Conservation (phyloP, 768 basidiomycete genomes). For the Mycena pura region DNA sequence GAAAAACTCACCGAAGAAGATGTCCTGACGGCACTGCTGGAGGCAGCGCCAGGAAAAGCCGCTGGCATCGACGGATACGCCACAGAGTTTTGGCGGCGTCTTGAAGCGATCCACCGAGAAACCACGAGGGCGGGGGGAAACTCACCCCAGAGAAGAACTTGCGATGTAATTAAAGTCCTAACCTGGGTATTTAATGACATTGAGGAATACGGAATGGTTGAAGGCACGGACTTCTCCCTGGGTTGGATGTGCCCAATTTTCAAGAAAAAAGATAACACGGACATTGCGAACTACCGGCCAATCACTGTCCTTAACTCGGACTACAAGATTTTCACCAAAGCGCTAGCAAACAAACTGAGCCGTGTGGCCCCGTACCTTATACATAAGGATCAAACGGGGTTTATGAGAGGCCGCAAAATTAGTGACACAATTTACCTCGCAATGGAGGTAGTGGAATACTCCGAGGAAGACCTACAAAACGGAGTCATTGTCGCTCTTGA, state of each 20-base stretch:
- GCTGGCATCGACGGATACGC: not conserved
- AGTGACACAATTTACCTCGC: slow-evolving; percentile 29
- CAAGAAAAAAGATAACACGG: too few species aligned
- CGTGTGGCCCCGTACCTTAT: not conserved
- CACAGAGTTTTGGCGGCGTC: not conserved
- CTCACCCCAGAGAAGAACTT: not conserved
- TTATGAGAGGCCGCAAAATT: slow-evolving; percentile 28
- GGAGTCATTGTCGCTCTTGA: slow-evolving; percentile 5
- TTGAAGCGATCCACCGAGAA: not conserved
- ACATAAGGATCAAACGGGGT: slow-evolving; percentile 33
- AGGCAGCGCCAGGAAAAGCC: not conserved
- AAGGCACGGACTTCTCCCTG: not conserved
- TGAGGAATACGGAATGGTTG: not conserved
- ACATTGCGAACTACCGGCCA: slow-evolving; percentile 28
- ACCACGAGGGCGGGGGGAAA: not conserved
- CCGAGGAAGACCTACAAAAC: slow-evolving; percentile 13
- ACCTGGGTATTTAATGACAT: not conserved
- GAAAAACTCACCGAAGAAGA: not conserved
- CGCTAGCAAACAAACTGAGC: slow-evolving; percentile 5
- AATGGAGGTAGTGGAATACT: slow-evolving; percentile 10
- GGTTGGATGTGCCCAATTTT: not conserved
- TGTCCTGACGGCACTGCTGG: not conserved
- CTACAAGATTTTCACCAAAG: slow-evolving; percentile 22
- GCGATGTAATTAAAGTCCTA: not conserved
- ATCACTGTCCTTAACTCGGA: slow-evolving; percentile 26